These are phyloP conservation scores for Lagenidium sp. DNA, from an alignment of 352 stramenopile species.

Conservation along the genomic window DNA sequence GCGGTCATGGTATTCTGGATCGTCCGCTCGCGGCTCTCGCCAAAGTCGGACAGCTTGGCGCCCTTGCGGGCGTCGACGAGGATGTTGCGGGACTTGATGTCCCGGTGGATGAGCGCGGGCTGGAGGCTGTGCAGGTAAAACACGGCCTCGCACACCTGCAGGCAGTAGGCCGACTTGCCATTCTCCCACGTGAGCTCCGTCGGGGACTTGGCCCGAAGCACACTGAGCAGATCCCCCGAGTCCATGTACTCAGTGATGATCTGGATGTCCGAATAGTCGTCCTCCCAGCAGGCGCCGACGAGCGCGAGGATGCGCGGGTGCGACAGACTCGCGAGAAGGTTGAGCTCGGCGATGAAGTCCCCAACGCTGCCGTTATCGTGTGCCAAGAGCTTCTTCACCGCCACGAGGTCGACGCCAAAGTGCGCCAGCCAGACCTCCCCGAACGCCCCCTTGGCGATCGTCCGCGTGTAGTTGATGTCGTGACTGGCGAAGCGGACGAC, in stretches of 20 bases:
- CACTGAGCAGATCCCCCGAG: constrained; percentile 20
- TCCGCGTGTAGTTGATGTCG: constrained; percentile 73
- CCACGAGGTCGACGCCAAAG: constrained; percentile 52
- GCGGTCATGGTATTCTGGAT: constrained; percentile 70
- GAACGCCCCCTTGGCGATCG: constrained; percentile 73
- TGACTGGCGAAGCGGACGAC: constrained; percentile 46
- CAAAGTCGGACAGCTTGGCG: constrained; percentile 69
- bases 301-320: constrained; percentile 71
- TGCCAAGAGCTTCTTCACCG: constrained; percentile 74
- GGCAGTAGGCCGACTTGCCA: constrained; percentile 59
- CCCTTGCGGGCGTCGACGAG: constrained; percentile 70
- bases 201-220: constrained; percentile 7
- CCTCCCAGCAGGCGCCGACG: constrained; percentile 65
- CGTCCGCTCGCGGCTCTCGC: constrained; percentile 65
- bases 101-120: constrained; percentile 86
- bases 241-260: constrained; percentile 61
- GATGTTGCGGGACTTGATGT: constrained; percentile 91
- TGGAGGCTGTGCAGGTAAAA: constrained; percentile 84
- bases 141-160: constrained; percentile 77
- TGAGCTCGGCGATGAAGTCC: constrained; percentile 75
- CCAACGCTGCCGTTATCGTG: constrained; percentile 42
- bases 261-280: constrained; percentile 53
- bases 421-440: constrained; percentile 76
- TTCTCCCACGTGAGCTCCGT: constrained; percentile 13
- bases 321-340: constrained; percentile 61